Conservation (phyloP, 495 filamentous ascomycete species). For the Penicillium dipodomyicola region DNA sequence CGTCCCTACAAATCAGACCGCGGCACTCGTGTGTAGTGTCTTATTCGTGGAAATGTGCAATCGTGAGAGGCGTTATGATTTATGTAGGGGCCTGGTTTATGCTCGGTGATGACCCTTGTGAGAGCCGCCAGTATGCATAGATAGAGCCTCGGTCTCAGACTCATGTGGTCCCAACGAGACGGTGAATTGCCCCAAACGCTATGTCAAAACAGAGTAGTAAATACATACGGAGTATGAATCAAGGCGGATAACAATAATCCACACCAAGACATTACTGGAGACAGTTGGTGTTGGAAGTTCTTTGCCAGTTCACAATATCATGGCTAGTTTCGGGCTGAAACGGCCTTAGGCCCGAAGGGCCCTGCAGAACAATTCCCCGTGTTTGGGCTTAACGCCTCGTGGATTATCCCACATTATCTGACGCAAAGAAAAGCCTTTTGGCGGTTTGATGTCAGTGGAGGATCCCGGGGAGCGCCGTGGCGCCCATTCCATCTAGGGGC, state of each 20-base stretch:
- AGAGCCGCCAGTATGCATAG: neutral
- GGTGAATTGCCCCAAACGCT: neutral
- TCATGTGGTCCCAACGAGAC: neutral
- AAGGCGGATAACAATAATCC: neutral
- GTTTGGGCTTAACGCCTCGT: slow-evolving; percentile 11
- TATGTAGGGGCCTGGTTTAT: neutral
- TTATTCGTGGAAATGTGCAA: neutral
- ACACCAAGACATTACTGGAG: neutral
- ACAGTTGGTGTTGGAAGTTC: slow-evolving; percentile 8
- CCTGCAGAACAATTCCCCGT: slow-evolving; percentile 10
- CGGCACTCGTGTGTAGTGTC: neutral
- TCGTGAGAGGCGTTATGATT: neutral
- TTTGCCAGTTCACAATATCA: slow-evolving; percentile 12
- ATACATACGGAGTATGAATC: neutral
- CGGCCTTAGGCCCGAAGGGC: slow-evolving; percentile 16
- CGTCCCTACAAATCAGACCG: slow-evolving; percentile 15
- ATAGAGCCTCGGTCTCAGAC: neutral
- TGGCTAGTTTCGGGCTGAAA: slow-evolving; percentile 23
- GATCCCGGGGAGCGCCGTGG: slow-evolving; percentile 2
- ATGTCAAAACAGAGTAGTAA: neutral
- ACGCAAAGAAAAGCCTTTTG: neutral
- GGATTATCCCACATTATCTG: neutral
- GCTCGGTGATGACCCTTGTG: neutral
- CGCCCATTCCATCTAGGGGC: slow-evolving; percentile 9
- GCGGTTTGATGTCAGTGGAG: slow-evolving; percentile 2